Percentiles rank a stretch among this genome's conserved stretches.
These are phyloP conservation scores for Magnusiomyces suaveolens DNA, from an alignment of 1,139 yeast genomes.

Conservation along the genomic window DNA sequence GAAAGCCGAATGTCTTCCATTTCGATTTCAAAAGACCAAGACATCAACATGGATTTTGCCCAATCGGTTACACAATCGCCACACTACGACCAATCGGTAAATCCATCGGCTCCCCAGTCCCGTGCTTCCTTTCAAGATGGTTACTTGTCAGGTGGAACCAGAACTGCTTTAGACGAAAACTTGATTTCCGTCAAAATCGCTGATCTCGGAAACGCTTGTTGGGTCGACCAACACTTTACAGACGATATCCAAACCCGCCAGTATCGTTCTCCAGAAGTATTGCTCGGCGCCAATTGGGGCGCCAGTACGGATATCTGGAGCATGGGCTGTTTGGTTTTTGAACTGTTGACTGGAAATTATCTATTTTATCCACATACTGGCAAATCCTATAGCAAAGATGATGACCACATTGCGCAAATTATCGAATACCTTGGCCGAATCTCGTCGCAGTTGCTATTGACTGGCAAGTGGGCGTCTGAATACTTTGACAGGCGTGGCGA, in stretches of 20 bases:
- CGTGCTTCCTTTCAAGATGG: background rate
- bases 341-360: slow-evolving; percentile 75
- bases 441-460: slow-evolving; percentile 43
- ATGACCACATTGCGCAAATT: slow-evolving; percentile 80
- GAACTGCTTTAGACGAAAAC: slow-evolving; percentile 30
- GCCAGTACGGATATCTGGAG: slow-evolving; percentile 81
- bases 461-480: slow-evolving; percentile 45
- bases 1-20: slow-evolving; percentile 13
- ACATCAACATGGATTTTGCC: background rate
- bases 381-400: slow-evolving; percentile 55
- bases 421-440: slow-evolving; percentile 60
- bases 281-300: slow-evolving; percentile 67
- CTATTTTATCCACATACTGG: slow-evolving; percentile 74
- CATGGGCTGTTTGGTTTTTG: slow-evolving; percentile 70
- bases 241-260: slow-evolving; percentile 82
- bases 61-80: no score
- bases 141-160: slow-evolving; percentile 8
- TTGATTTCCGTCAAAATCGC: slow-evolving; percentile 57
- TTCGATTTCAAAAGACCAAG: slow-evolving; percentile 4
- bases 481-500: slow-evolving; percentile 48
- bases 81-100: no score
- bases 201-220: slow-evolving; percentile 81
- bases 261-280: slow-evolving; percentile 73
- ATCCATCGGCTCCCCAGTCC: background rate
- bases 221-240: slow-evolving; percentile 62